Evolutionary conservation across 345 rosid species (phyloP), one percentile per base, ranked within the genome.

Genomic region (Crucihimalaya himalaica): DNA sequence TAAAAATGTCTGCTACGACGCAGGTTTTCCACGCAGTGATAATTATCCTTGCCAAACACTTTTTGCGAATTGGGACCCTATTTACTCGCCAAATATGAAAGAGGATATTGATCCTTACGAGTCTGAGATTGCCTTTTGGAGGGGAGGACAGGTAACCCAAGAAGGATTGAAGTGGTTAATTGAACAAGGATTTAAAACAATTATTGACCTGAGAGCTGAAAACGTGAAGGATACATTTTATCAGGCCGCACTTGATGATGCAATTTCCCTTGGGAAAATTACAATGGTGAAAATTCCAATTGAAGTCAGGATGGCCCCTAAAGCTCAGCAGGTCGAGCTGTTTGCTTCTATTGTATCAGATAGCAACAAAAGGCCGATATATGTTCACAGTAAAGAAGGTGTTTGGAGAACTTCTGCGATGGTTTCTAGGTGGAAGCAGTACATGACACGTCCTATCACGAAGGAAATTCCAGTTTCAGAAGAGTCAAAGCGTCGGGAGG

Each of bases 391-490:
- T 70, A 94, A 86, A 74, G 97, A 94, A 87, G 98, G 97, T 58
- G 90, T 73, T 16, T 76, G 93, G 96, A 87, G 98, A 85, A 82
- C 96, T 61, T 86, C 86, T 62, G 93, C 96, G 23, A 87, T 94
- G 98, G 81, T 91, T 39, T 91, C 98, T 56, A 85, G 97, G 81
- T 94, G 98, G 96, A 84, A 87, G 81, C 98, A 94, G 86, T 88
- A 81, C 83, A 86, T 87, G 88, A 84, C 82, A 67, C 89, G 96
- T 57, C 57, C 82, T 1, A 16, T 64, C 43, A 18, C 46, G 8
- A 83, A 79, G 63, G 83, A 81, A 51, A 65, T 68, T 45, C 67
- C 76, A 51, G 57, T 57, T 45, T 48, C 75, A 65, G 84, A 82
- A 75, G 77, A 82, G 68, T 75, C 71, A 40, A 79, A 73, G 21